phyloP scores from a whole-genome alignment of 2,329 filamentous ascomycete genomes.

The Plenodomus lindquistii region DNA sequence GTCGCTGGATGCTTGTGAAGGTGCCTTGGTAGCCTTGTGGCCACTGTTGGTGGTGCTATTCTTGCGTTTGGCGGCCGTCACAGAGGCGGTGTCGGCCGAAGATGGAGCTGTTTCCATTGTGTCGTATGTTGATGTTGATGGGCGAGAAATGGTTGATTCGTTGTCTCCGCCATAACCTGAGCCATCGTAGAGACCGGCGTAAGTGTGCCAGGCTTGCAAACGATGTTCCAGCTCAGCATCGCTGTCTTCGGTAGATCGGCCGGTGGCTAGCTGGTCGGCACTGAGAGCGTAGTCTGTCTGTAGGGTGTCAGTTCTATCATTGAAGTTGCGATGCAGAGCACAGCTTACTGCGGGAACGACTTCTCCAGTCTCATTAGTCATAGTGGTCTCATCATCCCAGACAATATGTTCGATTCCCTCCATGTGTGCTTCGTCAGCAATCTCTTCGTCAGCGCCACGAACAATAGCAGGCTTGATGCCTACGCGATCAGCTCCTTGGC shows the following conservation, averaged over 20 bases:
- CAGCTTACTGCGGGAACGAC: background rate
- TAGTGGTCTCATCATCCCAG: background rate
- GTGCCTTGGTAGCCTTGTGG: background rate
- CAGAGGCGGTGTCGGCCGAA: background rate
- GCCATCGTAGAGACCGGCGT: conserved; percentile 26
- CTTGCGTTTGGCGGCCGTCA: background rate
- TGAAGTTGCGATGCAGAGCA: background rate
- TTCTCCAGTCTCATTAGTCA: background rate
- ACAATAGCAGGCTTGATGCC: background rate
- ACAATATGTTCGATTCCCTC: conserved; percentile 3
- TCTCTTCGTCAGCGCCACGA: background rate
- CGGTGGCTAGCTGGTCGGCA: background rate
- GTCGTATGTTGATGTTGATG: conserved; percentile 3
- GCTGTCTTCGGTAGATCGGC: background rate
- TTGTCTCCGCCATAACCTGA: conserved; percentile 26
- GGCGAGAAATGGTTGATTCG: conserved; percentile 2
- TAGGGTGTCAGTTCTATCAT: background rate
- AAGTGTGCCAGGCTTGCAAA: background rate
- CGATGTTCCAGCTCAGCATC: conserved; percentile 17
- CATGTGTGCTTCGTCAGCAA: background rate
- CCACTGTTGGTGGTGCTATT: background rate
- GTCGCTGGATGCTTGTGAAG: conserved; percentile 1
- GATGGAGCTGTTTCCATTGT: background rate
- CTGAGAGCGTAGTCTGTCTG: background rate
- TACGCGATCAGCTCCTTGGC: background rate